phyloP scores from a whole-genome alignment of 768 basidiomycete species.

The Kwoniella sp. region DNA sequence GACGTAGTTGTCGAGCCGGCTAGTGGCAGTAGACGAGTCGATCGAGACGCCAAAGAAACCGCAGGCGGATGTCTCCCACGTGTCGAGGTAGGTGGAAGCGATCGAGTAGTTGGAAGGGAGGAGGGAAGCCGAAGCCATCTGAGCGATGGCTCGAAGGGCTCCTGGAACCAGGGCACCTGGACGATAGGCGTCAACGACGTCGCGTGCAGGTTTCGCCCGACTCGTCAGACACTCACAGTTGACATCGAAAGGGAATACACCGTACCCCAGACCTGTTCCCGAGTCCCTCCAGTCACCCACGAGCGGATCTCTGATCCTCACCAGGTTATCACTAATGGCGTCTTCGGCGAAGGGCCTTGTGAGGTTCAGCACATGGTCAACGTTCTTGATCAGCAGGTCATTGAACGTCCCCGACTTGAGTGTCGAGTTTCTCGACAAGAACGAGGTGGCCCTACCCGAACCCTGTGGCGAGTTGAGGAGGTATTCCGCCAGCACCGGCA shows the following conservation, averaged over 20 bases:
- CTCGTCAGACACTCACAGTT: too few species aligned
- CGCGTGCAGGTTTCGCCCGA: too few species aligned
- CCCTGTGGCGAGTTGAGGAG: slow-evolving; percentile 55
- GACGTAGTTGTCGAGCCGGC: slow-evolving; percentile 51
- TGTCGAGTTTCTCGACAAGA: slow-evolving; percentile 50
- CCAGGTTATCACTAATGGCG: too few species aligned
- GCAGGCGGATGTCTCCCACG: slow-evolving; percentile 53
- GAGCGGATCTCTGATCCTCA: too few species aligned
- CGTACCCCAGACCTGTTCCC: too few species aligned
- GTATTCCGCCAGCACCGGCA: slow-evolving; percentile 54
- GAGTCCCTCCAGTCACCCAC: too few species aligned
- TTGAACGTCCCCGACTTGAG: too few species aligned
- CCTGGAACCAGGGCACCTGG: slow-evolving; percentile 53
- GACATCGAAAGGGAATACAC: too few species aligned
- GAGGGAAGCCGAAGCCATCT: slow-evolving; percentile 46
- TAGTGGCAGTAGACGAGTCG: slow-evolving; percentile 38
- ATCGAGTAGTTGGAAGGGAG: slow-evolving; percentile 36
- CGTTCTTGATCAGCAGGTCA: too few species aligned
- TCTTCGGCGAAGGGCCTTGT: too few species aligned
- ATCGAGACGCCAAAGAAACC: slow-evolving; percentile 52
- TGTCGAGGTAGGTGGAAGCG: slow-evolving; percentile 21
- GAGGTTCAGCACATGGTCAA: too few species aligned
- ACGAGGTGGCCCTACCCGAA: slow-evolving; percentile 45
- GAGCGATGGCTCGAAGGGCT: slow-evolving; percentile 51
- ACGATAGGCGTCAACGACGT: too few species aligned